Evolutionary conservation across 257 asterid species (phyloP).

Genomic region (Solanum pinnatisectum): DNA sequence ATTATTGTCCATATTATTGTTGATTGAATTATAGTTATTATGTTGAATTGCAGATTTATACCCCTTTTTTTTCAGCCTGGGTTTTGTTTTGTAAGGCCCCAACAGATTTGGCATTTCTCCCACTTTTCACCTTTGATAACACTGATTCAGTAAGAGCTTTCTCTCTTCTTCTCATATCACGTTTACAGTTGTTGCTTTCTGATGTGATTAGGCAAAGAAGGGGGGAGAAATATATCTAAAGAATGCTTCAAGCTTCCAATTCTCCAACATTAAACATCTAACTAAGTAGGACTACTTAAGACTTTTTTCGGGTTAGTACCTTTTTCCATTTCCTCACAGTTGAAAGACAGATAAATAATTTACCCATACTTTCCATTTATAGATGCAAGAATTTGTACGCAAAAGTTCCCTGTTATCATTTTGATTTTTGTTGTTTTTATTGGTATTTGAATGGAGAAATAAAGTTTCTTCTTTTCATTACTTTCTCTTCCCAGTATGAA

Average conservation of each 20-base stretch:
- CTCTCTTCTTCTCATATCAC: not conserved
- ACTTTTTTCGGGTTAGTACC: not conserved
- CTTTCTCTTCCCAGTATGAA: not conserved
- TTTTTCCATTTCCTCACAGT: not conserved
- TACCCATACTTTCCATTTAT: not conserved
- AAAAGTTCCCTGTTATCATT: not conserved
- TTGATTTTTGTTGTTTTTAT: not conserved
- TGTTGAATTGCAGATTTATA: not conserved
- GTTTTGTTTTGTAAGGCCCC: not conserved
- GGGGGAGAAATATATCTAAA: not conserved
- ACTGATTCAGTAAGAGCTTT: not conserved
- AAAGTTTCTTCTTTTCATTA: not conserved
- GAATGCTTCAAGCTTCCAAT: not conserved
- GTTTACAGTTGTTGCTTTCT: not conserved
- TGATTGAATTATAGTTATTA: not conserved
- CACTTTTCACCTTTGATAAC: not conserved
- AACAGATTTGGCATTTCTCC: not conserved
- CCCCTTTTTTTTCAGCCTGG: not conserved
- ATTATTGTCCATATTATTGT: not conserved
- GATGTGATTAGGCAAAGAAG: not conserved
- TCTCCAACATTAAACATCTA: not conserved
- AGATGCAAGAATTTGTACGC: not conserved
- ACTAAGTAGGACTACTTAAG: not conserved
- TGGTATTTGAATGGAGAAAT: not conserved
- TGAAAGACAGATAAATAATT: not conserved